Base-by-base conservation (phyloP, 2,329 filamentous ascomycete genomes). In the Blastomyces percursus region DNA sequence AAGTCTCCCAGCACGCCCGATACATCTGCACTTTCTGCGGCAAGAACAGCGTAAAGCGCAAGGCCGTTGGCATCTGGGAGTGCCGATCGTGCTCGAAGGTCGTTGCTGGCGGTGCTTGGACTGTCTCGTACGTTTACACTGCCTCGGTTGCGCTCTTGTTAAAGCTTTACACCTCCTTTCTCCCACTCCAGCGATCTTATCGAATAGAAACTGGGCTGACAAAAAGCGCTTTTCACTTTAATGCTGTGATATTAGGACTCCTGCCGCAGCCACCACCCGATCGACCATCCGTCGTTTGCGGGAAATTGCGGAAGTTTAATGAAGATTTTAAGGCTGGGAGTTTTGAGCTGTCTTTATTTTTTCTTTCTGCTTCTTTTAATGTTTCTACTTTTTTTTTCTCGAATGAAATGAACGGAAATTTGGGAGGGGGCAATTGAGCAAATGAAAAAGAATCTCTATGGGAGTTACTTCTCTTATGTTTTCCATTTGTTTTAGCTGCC, bases 1-100 rank as follows among this genome's bases (percentile, higher is more conserved):
- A 97, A 88, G 90, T 97, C 80, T 90, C 90, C 75, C 94, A 97
- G 82, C 94, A 99, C 85, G 91, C 91, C 83, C 89, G 89, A 80
- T 97, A 96, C 80, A 87, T 87, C 77, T 97, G 93, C 87, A 93
- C 92, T 71, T 99, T 97, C 89, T 96, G 91, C 86, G 93, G 93
- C 77, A 97, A 97, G 88, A 88, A 86, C 78, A 89, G 88, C 74
- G 91, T 96, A 77, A 91, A 91, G 84, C 88, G 93, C 76, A 84
- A 91, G 77, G 87, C 90, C 68, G 90, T 93, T 73, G 92, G 92
- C 75, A 96, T 96, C 85, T 96, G 93, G 93, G 85, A 93, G 80
- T 99, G 94, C 90, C 88, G 86, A 80, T 85, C 88, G 66, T 97
- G 94, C 88, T 87, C 90, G 80, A 96, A 96, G 89, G 90, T 87